Conservation (phyloP, 2,329 filamentous ascomycete genomes). For the Meredithiella fracta region DNA sequence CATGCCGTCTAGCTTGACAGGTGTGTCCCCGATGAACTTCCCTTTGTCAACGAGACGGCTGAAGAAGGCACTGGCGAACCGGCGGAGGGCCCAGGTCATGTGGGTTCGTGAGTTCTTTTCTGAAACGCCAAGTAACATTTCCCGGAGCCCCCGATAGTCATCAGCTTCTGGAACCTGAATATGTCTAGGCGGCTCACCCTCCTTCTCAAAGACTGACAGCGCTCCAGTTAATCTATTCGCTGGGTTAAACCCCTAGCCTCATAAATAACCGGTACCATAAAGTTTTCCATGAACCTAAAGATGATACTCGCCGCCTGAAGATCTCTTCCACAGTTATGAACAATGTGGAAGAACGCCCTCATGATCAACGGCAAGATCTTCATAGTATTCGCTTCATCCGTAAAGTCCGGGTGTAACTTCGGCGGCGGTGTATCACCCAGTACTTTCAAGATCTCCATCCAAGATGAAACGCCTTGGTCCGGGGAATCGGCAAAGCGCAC, state of each 20-base stretch:
- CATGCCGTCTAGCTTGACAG: neutral
- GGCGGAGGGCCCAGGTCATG: slow-evolving; percentile 6
- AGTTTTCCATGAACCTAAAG: slow-evolving; percentile 7
- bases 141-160: slow-evolving; percentile 7
- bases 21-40: neutral
- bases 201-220: neutral
- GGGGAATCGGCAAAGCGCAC: slow-evolving; percentile 5
- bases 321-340: slow-evolving; percentile 11
- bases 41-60: neutral
- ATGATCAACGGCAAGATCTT: slow-evolving; percentile 7
- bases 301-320: neutral
- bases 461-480: slow-evolving; percentile 2
- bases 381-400: slow-evolving; percentile 5
- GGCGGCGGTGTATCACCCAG: slow-evolving; percentile 9
- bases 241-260: neutral
- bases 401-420: slow-evolving; percentile 10
- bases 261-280: slow-evolving; percentile 10
- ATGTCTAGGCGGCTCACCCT: neutral
- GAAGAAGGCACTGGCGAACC: slow-evolving; percentile 5
- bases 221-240: neutral
- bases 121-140: neutral
- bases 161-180: neutral
- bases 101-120: neutral
- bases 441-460: slow-evolving; percentile 1
- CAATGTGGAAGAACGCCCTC: slow-evolving; percentile 6